A percentile compares a stretch with the other conserved stretches of the same genome.
Evolutionary conservation across 2,329 filamentous ascomycete genomes (phyloP).

Genomic region (Exophiala sp.): DNA sequence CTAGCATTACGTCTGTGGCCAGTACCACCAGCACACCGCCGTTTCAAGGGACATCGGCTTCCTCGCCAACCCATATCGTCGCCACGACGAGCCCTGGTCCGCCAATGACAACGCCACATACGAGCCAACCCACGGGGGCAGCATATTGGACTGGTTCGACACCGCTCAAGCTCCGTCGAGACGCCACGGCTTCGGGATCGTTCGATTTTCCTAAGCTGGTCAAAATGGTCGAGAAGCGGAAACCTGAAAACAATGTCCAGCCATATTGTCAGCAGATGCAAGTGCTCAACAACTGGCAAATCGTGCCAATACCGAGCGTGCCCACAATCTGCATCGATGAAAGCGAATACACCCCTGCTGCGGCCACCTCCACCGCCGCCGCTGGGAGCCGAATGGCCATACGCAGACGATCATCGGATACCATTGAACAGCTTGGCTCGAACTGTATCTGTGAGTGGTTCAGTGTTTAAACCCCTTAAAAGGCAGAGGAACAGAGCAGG

Average conservation of each 20-base stretch:
- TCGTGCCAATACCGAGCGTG: conserved; percentile 34
- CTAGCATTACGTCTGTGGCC: conserved; percentile 22
- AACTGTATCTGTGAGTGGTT: conserved; percentile 29
- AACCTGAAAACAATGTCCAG: conserved; percentile 38
- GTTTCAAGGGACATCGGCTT: neutral
- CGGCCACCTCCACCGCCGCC: conserved; percentile 4
- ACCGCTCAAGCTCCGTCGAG: conserved; percentile 14
- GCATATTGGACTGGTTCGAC: conserved; percentile 21
- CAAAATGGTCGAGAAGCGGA: conserved; percentile 61
- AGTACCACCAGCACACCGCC: conserved; percentile 16
- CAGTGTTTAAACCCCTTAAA: conserved; percentile 14
- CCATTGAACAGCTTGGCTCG: conserved; percentile 21
- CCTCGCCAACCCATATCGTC: conserved; percentile 6
- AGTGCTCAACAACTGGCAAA: conserved; percentile 48
- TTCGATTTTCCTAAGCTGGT: conserved; percentile 51
- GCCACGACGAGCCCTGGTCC: conserved; percentile 14
- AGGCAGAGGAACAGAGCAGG: neutral
- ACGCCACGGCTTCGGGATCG: conserved; percentile 25
- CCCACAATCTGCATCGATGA: conserved; percentile 26
- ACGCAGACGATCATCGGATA: conserved; percentile 3
- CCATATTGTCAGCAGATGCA: conserved; percentile 61
- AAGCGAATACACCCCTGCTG: conserved; percentile 15
- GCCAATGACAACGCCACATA: conserved; percentile 26
- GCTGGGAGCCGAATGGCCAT: conserved; percentile 4
- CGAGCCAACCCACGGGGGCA: conserved; percentile 17